Evolutionary conservation across 2,329 filamentous ascomycete species (phyloP), one percentile per base, ranked within the genome.

Genomic region (Epichloe elymi): DNA sequence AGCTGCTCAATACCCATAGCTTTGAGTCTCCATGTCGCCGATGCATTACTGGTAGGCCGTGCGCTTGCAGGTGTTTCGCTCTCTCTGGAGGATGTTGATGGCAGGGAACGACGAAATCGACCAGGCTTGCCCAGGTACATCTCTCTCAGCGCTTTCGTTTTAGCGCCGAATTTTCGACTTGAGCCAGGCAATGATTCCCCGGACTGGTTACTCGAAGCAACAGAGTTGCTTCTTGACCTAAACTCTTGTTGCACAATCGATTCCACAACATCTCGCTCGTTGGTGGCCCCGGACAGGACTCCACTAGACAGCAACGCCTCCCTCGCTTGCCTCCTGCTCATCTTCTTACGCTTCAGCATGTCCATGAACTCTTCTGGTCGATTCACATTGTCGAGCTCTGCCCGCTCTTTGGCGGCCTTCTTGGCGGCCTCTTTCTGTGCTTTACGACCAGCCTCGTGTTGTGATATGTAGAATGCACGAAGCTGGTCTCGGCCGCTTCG

Each of bases 1-100:
- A 77, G 71, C 54, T 71, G 73, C 3, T 76, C 73, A 17, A 79
- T 68, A 10, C 71, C 72, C 71, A 74, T 73, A 41, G 71, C 71
- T 48, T 73, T 74, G 52, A 75, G 63, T 5, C 66, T 63, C 72
- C 72, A 75, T 39, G 69, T 64, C 49, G 70, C 68, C 6, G 70
- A 73, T 6, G 67, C 67, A 48, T 62, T 69, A 57, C 67, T 71
- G 3, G 59, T 50, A 10, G 63, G 59, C 38, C 57, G 59, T 3
- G 57, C 51, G 6, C 54, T 57, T 15, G 65, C 62, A 1, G 62
- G 55, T 17, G 57, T 59, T 20, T 58, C 56, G 30, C 55, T 54
- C 12, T 60, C 61, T 39, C 59, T 55, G 7, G 62, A 61, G 8
- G 62, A 60, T 48, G 63, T 59, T 1, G 67, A 64, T n/a, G 68